phyloP scores from a whole-genome alignment of 495 filamentous ascomycete genomes.

The Penicillium atrosanguineum region DNA sequence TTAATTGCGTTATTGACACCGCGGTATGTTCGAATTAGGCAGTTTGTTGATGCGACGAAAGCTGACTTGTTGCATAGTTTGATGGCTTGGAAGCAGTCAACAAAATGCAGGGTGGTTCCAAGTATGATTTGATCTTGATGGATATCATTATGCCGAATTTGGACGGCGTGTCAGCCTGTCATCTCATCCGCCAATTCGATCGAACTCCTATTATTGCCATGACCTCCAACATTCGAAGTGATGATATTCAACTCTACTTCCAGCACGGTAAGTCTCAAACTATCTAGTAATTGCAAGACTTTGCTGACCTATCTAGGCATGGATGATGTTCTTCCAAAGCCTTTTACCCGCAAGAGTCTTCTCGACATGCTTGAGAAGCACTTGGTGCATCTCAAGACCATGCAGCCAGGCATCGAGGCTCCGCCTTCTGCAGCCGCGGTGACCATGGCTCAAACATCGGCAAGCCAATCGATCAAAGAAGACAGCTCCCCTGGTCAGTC shows the following conservation, averaged over 20 bases:
- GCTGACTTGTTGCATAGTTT: constrained; percentile 49
- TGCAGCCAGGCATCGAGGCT: constrained; percentile 55
- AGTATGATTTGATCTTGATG: constrained; percentile 95
- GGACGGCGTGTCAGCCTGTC: constrained; percentile 91
- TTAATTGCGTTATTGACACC: constrained; percentile 85
- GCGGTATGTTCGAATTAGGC: constrained; percentile 62
- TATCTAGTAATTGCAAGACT: constrained; percentile 9
- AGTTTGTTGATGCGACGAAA: neutral
- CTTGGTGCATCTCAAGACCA: constrained; percentile 70
- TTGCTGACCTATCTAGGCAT: constrained; percentile 63
- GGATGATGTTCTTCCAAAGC: constrained; percentile 96
- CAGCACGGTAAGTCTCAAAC: constrained; percentile 72
- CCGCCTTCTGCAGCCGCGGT: constrained; percentile 44
- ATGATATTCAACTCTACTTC: constrained; percentile 97
- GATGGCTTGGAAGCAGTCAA: constrained; percentile 92
- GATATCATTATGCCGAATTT: constrained; percentile 98
- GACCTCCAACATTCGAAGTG: constrained; percentile 96
- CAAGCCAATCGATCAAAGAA: constrained; percentile 68
- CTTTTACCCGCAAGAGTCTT: constrained; percentile 94
- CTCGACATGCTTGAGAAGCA: constrained; percentile 88
- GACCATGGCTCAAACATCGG: constrained; percentile 53
- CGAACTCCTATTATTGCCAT: constrained; percentile 93
- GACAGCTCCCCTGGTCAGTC: constrained; percentile 79
- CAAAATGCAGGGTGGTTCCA: constrained; percentile 77
- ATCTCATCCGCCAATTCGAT: constrained; percentile 88